Base-by-base conservation (phyloP, 805 yeast species). In the Kuraishia piskuri region DNA sequence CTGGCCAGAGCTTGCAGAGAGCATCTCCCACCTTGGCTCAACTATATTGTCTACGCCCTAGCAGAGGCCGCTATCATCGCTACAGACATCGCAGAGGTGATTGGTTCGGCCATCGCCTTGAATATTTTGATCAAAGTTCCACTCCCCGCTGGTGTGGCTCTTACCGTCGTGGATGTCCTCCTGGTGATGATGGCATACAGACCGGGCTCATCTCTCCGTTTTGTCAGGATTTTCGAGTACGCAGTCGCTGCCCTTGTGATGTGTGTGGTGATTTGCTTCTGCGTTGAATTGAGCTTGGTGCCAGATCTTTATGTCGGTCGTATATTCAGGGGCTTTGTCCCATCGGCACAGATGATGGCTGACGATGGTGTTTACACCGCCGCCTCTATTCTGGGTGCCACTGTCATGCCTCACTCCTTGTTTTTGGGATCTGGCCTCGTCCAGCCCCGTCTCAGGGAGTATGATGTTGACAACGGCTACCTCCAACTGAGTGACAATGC, bases 31-130 rank as follows among this genome's bases (percentile, higher is more conserved):
- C 50, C 55, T 7, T 67, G 73, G 72, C 54, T 73, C 52, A 76
- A 76, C 57, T 56, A 58, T 36, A 48, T 56, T 3, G 52, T 76
- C 3, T 76, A 78, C 73, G 50, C 73, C 17, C 60, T 73, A 20
- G 78, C 80, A 12, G 81, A 76, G 59, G 64, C 68, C 58, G 79
- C 80, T 52, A 76, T 76, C 47, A 69, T 76, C 19, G 79, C 81
- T 7, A 76, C 81, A 4, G 81, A 76, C 62, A 66, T 76, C n/a
- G 80, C 81, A 9, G 81, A 76, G 59, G 81, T 76, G 40, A 75
- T 76, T 53, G 81, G 81, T 53, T 68, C 76, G n/a, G 79, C 80
- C 14, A 69, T 76, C 54, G 80, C 81, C 0, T 64, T 76, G 57
- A 76, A 76, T 57, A 74, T 76, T 46, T 65, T 76, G 54, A 51